Evolutionary conservation across 768 basidiomycete genomes (phyloP), one percentile per base, ranked within the genome.

Genomic region (Bullera alba): DNA sequence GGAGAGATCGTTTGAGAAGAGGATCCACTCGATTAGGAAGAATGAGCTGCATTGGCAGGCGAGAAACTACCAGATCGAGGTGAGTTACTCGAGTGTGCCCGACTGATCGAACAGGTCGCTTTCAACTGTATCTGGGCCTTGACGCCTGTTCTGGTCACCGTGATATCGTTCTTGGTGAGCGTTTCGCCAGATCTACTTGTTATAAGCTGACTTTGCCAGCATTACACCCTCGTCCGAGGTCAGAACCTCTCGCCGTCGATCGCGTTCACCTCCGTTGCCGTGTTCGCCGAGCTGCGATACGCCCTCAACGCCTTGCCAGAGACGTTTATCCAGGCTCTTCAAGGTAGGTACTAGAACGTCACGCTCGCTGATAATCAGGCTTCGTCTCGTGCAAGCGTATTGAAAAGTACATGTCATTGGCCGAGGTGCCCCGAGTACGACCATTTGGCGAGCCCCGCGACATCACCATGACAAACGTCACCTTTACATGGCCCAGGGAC

Each of bases 401-500:
- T 53, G 89, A 92, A 67, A 90, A 87, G 61, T 95, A 92, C 70
- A 79, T 95, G 22, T 75, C 80, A 42, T 78, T 80, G 7, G 79
- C 80, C 1, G 91, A 96, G 72, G 82, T 95, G 15, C 68, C 77
- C 1, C 80, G 83, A 56, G 45, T 50, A 22, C 46, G 42, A n/a
- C 76, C 56, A 23, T 50, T 78, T n/a, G 75, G 78, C 44, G n/a
- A n/a, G n/a, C n/a, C n/a, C n/a, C n/a, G n/a, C n/a, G 78, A 75
- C 2, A 82, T 92, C 46, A 78, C 83, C 0, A 79, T 92, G 58
- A 85, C 85, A 65, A 85, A 85, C 8, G 89, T 87, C 32, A 93
- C 87, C 0, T 77, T 89, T 42, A 87, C 88, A 1, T 96, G 91
- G 91, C 86, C 91, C 0, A 82, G 84, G 59, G 87, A 90, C 55